These are phyloP conservation scores for Begonia peltatifolia DNA, from an alignment of 306 rosid genomes.

Conservation along the genomic window DNA sequence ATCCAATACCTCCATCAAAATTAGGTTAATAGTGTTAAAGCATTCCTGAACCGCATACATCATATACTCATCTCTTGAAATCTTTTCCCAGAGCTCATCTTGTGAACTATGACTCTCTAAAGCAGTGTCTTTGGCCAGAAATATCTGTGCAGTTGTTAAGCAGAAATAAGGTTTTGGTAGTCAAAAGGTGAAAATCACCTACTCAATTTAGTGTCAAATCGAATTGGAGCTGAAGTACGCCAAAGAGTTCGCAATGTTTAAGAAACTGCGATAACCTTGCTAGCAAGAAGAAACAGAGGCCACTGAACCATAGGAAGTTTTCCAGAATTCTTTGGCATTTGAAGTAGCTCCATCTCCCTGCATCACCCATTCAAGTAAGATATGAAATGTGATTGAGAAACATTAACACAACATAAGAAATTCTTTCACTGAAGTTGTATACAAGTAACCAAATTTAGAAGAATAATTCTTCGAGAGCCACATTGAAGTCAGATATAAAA, in stretches of 20 bases:
- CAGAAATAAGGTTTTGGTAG: constrained; percentile 1
- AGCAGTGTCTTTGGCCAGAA: constrained; percentile 87
- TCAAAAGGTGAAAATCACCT: no score
- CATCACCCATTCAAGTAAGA: not conserved
- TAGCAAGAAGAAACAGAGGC: constrained; percentile 98
- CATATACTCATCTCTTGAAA: constrained; percentile 84
- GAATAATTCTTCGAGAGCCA: no score
- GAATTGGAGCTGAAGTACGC: not conserved
- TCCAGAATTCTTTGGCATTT: constrained; percentile 70
- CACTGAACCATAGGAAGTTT: constrained; percentile 74
- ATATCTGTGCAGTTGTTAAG: constrained; percentile 30
- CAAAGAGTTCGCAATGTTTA: not conserved
- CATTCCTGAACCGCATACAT: constrained; percentile 94
- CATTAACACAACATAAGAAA: constrained; percentile 1
- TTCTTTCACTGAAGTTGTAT: not conserved
- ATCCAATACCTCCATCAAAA: constrained; percentile 61
- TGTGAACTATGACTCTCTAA: constrained; percentile 56
- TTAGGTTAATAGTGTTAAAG: constrained; percentile 41
- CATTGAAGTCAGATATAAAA: not conserved
- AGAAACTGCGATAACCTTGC: constrained; percentile 53
- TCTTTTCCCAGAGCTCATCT: constrained; percentile 72
- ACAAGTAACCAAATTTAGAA: no score
- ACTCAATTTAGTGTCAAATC: not conserved
- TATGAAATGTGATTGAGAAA: not conserved
- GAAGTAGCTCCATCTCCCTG: constrained; percentile 83